Evolutionary conservation across 2,329 filamentous ascomycete species (phyloP).

Genomic region (Didymella keratinophila): DNA sequence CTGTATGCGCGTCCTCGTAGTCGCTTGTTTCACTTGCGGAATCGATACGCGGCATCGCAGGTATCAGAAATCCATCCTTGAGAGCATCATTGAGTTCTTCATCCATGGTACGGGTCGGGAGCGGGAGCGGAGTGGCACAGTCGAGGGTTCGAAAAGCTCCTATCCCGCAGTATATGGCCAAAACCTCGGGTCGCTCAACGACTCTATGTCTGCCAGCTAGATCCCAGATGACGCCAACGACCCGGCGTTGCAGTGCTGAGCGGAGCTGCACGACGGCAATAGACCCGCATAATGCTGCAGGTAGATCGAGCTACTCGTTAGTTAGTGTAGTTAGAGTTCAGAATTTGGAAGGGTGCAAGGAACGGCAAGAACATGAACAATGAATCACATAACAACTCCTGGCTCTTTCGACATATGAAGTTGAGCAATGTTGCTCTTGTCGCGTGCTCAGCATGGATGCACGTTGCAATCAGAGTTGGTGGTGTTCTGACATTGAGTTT

Average conservation of each 20-base stretch:
- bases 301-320: slow-evolving; percentile 12
- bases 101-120: slow-evolving; percentile 12
- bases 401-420: neutral
- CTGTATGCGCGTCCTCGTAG: slow-evolving; percentile 1
- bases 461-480: neutral
- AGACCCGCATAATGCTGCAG: slow-evolving; percentile 14
- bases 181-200: neutral
- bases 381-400: neutral
- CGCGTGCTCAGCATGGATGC: slow-evolving; percentile 1
- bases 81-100: slow-evolving; percentile 11
- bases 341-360: slow-evolving; percentile 8
- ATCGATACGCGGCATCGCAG: slow-evolving; percentile 14
- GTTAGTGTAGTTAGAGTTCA: slow-evolving; percentile 10
- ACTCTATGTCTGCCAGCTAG: slow-evolving; percentile 2
- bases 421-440: neutral
- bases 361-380: neutral
- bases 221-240: slow-evolving; percentile 9
- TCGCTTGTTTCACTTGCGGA: slow-evolving; percentile 17
- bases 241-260: neutral
- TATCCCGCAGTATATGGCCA: slow-evolving; percentile 6
- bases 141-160: neutral
- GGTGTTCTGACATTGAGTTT: neutral
- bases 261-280: slow-evolving; percentile 14
- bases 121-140: slow-evolving; percentile 11
- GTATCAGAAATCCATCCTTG: slow-evolving; percentile 4